Percentiles rank a stretch among this genome's conserved stretches.
Conservation (phyloP, 2,329 filamentous ascomycete genomes). For the Ceratocystis alfenasii region DNA sequence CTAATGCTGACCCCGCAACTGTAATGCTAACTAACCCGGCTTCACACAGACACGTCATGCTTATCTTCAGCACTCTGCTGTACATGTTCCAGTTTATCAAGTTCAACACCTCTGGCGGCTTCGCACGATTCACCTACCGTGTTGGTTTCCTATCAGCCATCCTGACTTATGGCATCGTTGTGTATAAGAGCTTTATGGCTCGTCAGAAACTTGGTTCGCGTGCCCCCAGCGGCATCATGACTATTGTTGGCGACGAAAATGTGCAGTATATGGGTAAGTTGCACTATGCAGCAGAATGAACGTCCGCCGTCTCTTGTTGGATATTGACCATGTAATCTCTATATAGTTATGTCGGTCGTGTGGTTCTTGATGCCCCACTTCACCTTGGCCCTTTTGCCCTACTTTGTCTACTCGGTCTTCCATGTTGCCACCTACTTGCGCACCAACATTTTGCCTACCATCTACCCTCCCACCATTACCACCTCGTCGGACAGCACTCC, state of each 20-base stretch:
- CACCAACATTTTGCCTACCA: constrained; percentile 78
- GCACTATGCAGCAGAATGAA: neutral
- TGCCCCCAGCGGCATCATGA: constrained; percentile 47
- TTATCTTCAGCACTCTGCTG: constrained; percentile 70
- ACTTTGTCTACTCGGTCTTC: constrained; percentile 95
- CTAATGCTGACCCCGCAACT: neutral
- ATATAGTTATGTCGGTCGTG: constrained; percentile 49
- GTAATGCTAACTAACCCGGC: constrained; percentile 5
- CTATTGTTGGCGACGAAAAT: constrained; percentile 78
- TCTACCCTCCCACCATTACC: constrained; percentile 54
- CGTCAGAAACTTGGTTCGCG: constrained; percentile 61
- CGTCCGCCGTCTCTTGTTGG: neutral
- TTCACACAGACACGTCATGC: constrained; percentile 59
- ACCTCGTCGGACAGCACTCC: constrained; percentile 44
- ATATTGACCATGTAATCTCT: neutral
- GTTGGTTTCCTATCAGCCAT: constrained; percentile 81
- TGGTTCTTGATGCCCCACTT: constrained; percentile 91
- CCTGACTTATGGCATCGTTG: constrained; percentile 90
- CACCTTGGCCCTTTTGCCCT: constrained; percentile 80
- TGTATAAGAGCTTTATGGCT: constrained; percentile 92
- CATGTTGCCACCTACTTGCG: constrained; percentile 95
- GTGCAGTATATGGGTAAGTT: constrained; percentile 87
- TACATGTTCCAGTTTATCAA: constrained; percentile 78
- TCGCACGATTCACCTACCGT: constrained; percentile 77
- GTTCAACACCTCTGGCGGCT: constrained; percentile 71